Evolutionary conservation across 2,329 filamentous ascomycete genomes (phyloP), one percentile per base, ranked within the genome.

Genomic region (Westerdykella sp.): DNA sequence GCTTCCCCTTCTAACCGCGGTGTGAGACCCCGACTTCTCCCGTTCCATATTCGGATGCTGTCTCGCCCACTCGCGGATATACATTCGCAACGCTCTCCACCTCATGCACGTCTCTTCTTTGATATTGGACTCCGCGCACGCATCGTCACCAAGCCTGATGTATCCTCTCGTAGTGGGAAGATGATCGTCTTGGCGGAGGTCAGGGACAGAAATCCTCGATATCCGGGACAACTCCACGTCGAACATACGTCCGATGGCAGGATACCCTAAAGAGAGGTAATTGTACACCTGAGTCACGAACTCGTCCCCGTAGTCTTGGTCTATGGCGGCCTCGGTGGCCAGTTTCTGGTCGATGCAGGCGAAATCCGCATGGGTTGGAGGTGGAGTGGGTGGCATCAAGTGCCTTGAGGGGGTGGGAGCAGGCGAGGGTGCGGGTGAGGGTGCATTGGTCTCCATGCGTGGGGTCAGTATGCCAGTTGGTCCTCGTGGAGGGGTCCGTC

Each of bases 271-370:
- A 0, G 88, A 95, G 13, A 97, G 76, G 66, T 97, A 97, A 66
- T 97, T 96, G 75, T 94, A 97, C 6, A 97, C 90, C 67, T 97
- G 91, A 0, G 90, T 95, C 43, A 96, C 81, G 63, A 96, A 95
- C 3, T 74, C 74, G 62, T 95, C 87, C 47, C 83, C 75, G 57
- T 93, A 95, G 65, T 95, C 89, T 25, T 69, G 63, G 22, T 75
- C 68, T 34, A 81, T 73, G 10, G 69, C 61, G 70, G 69, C 63
- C 49, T 76, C 71, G 5, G 60, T 54, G 28, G 59, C 62, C 35
- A 74, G 63, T 43, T 67, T 68, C 34, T 66, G 63, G 39, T 69
- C 62, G 23, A 74, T 65, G 41, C 62, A 60, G 31, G 70, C 63
- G 44, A 74, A 68, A 25, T 66, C 60, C 13, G 62, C 48, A 41